Evolutionary conservation across 1,284 basidiomycete species (phyloP), one percentile per base, ranked within the genome.

Genomic region (Apiotrichum domesticum): DNA sequence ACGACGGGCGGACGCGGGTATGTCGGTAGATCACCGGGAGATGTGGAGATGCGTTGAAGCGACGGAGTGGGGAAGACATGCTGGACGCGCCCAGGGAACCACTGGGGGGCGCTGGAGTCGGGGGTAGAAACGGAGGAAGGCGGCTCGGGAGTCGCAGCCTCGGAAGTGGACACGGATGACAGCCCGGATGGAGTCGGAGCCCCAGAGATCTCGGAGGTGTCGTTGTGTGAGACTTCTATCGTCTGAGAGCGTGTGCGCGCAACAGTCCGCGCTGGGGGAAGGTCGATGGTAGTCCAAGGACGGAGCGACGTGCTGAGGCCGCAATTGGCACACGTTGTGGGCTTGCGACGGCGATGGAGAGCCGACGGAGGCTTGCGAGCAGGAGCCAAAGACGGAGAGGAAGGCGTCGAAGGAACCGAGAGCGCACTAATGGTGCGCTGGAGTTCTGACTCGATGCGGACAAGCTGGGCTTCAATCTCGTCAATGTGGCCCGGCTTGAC

Each of bases 1-100:
- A 55, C 55, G 5, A 64, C 59, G 6, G 56, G 56, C 0, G 73
- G 70, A n/a, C 60, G 61, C 2, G 71, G 68, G 46, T 72, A 71
- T 1, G 72, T 70, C 2, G 72, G 68, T 11, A 69, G 61, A n/a
- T 65, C 66, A 2, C 71, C 70, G n/a, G 66, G 57, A 2, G 69
- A 65, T 8, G 52, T 56, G 6, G 66, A 57, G 43, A 76, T 70
- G 53, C 72, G 66, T 1, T 63, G 57, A 14, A 70, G 61, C 4
- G 58, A 52, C 10, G 73, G 68, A 14, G 57, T 61, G 37, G 46
- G 51, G 37, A 50, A 46, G 39, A 59, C 43, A 29, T 29, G 29
- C 3, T 3, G 3, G 29, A 29, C 29, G 3, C 34, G 34, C 29
- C 14, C 34, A 2, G 45, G 9, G 8, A 13, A 13, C 8, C 8